Evolutionary conservation across 1,139 yeast species (phyloP).

Genomic region (Nakaseomyces glabratus): DNA sequence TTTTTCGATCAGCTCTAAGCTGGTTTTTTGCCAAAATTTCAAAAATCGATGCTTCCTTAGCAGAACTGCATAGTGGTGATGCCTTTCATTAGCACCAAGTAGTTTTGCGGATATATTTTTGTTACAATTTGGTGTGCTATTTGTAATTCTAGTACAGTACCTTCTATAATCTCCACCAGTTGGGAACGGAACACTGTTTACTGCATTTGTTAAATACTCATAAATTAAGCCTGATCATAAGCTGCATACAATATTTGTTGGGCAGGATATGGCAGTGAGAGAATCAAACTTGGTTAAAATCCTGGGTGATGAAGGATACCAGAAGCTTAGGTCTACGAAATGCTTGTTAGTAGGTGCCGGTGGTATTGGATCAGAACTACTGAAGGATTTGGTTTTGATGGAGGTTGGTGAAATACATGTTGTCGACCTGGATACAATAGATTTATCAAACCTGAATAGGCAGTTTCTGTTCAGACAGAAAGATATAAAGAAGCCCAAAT

Average conservation of each 20-base stretch:
- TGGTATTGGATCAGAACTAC: constrained; percentile 95
- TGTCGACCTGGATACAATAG: constrained; percentile 91
- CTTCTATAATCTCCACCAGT: too few relatives aligned
- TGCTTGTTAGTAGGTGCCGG: constrained; percentile 95
- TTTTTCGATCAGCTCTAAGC: not conserved
- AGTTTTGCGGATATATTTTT: too few relatives aligned
- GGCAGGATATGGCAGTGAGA: constrained; percentile 11
- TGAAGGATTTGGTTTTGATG: constrained; percentile 73
- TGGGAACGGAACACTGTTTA: too few relatives aligned
- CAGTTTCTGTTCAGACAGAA: constrained; percentile 83
- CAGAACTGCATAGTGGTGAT: too few relatives aligned
- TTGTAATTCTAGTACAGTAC: too few relatives aligned
- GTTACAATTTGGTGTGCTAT: too few relatives aligned
- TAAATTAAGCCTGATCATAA: not conserved
- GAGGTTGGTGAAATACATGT: constrained; percentile 88
- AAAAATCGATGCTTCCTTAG: too few relatives aligned
- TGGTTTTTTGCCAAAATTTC: not conserved
- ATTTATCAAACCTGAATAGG: constrained; percentile 81
- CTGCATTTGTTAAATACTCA: too few relatives aligned
- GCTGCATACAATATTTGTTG: not conserved
- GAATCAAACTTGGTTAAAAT: constrained; percentile 16
- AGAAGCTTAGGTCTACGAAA: constrained; percentile 37
- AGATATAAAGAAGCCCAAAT: constrained; percentile 80
- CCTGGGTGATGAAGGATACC: constrained; percentile 23
- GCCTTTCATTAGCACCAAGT: too few relatives aligned